Base-by-base conservation (phyloP, 2,329 filamentous ascomycete genomes). In the Hypoxylon sp. region DNA sequence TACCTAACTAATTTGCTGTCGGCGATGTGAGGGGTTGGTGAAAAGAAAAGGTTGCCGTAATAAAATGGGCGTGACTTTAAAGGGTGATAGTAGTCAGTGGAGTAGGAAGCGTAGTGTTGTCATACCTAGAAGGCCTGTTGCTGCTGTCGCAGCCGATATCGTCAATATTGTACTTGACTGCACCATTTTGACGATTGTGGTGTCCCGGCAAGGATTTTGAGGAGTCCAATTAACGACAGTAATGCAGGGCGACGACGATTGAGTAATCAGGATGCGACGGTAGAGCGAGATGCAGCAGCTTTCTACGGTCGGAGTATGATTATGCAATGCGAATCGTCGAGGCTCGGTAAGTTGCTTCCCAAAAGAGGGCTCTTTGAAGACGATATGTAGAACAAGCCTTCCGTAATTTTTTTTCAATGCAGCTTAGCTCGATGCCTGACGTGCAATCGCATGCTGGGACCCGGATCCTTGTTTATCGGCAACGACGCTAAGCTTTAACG, bases 61-160 rank as follows among this genome's bases (percentile, higher is more conserved):
- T 51, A 4, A 30, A 17, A 7, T 30, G 9, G 49, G 43, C 19
- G 10, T n/a, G 2, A 5, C 4, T 5, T 23, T 14, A 10, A 19
- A 23, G 9, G 34, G 17, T 30, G 50, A 41, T 13, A 49, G 43
- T 2, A 25, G 32, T 21, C 23, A 5, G 17, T 23, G 36, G 36
- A 43, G 36, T n/a, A 23, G 23, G 38, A 41, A 36, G 23, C 11
- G 63, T 19, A 65, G 28, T 21, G 51, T 43, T 63, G 61, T 80
- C 80, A 76, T 84, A 91, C 89, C 88, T 74, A 89, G 75, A 60
- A 89, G 70, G 71, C 86, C 87, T 57, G 87, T 87, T 63, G 87
- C 87, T 72, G 86, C 80, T 53, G 87, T 88, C 76, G 87, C 87
- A 76, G 88, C 84, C 63, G 87, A 87, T 78, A 87, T 86, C 78